Conservation (phyloP, 1,139 yeast genomes). For the Lodderomyces pseudojiufengensis region DNA sequence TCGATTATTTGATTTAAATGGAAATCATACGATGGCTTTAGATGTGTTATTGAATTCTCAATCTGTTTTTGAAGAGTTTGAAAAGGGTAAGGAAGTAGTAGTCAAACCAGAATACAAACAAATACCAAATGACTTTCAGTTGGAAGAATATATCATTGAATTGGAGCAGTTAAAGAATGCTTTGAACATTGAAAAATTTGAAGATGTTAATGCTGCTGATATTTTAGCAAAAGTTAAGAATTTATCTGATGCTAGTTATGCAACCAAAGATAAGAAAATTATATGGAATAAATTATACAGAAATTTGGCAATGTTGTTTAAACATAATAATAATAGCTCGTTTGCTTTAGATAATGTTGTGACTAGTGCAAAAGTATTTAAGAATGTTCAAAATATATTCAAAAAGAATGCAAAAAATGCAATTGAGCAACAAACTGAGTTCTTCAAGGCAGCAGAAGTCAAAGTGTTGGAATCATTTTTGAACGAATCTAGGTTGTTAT, state of each 20-base stretch:
- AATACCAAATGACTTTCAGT: conserved; percentile 34
- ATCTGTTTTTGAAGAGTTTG: conserved; percentile 18
- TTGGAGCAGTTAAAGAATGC: conserved; percentile 23
- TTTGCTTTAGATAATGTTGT: conserved; percentile 37
- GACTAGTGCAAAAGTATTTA: conserved; percentile 26
- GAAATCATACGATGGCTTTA: conserved; percentile 30
- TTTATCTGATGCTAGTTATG: conserved; percentile 14
- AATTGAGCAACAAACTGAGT: neutral
- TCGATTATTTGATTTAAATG: conserved; percentile 26
- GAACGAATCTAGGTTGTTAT: conserved; percentile 11
- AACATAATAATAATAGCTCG: conserved; percentile 29
- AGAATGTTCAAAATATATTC: conserved; percentile 20
- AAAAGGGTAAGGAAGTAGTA: conserved; percentile 5
- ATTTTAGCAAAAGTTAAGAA: conserved; percentile 11
- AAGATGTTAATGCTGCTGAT: conserved; percentile 6
- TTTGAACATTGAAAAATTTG: conserved; percentile 16
- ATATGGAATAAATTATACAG: conserved; percentile 27
- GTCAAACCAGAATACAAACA: conserved; percentile 24
- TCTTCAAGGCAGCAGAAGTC: conserved; percentile 5
- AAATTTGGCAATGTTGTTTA: conserved; percentile 32
- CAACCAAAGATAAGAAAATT: conserved; percentile 17
- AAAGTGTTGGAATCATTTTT: conserved; percentile 13
- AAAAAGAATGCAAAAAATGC: neutral
- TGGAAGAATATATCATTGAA: conserved; percentile 35
- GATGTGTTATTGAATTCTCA: conserved; percentile 30